Evolutionary conservation across 2,329 filamentous ascomycete genomes (phyloP), one percentile per base, ranked within the genome.

Genomic region (Paraphoma sp.): DNA sequence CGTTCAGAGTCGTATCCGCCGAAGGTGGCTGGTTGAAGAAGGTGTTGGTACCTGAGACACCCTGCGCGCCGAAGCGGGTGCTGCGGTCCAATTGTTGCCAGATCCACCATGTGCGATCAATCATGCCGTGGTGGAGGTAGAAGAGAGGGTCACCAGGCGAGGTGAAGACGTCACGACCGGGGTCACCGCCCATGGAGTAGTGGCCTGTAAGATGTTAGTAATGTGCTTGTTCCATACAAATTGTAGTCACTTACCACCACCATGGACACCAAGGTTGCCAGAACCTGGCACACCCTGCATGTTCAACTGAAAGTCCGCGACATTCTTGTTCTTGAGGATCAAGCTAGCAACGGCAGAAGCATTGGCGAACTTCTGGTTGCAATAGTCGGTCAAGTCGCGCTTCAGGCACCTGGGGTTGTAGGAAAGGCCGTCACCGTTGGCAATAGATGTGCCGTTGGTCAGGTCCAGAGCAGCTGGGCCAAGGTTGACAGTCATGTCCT

Each of bases 61-160:
- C 70, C 14, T 56, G 38, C 2, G 55, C 60, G 16, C 65, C 57
- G 1, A 56, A 64, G 28, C 81, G 71, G 4, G 71, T 72, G 54
- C 70, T 64, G 41, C 70, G 63, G 52, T 82, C 76, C 17, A 79
- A 63, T 51, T 79, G 80, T 43, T 71, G 66, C 68, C 68, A 70
- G 17, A 65, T 67, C 62, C 78, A 81, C 76, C 76, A 83, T 0
- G 75, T 67, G 10, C 78, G 74, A 62, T 83, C 81, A 29, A 83
- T 78, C 51, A 55, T 56, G 1, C 54, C 68, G 56, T 83, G 81
- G 62, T 83, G 81, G 17, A 81, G 71, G 64, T 75, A 83, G 68
- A 84, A 83, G 16, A 72, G n/a, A 1, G 72, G 72, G 45, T 76
- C 72, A 11, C 66, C 66, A 7, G 70, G 70, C 2, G 67, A 71